Base-by-base conservation (phyloP, 2,329 filamentous ascomycete genomes). In the Ophiosphaerella narmari region DNA sequence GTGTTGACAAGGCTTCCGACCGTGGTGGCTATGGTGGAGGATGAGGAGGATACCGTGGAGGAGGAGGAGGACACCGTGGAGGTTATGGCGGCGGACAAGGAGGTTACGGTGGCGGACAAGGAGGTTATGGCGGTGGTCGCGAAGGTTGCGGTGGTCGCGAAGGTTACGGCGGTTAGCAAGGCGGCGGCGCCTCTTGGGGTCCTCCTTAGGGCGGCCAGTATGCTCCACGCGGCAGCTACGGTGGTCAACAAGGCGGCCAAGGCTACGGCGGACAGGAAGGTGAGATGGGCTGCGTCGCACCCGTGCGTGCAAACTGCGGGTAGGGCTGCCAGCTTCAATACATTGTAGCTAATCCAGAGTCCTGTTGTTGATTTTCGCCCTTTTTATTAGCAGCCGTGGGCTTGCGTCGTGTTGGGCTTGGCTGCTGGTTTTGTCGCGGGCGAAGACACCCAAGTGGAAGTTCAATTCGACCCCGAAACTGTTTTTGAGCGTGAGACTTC, bases 1-100 rank as follows among this genome's bases (percentile, higher is more conserved):
- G 93, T 64, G 93, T 99, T 59, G 93, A 97, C 78, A 96, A 92
- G 76, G 94, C 92, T 55, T 92, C 91, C 50, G 92, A 97, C 75
- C 82, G 82, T 45, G 82, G 85, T 46, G 79, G 80, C 43, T 66
- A 73, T 24, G 71, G 72, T 23, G 63, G 67, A n/a, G n/a, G n/a
- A n/a, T n/a, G n/a, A n/a, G n/a, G n/a, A n/a, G n/a, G n/a, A n/a
- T n/a, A n/a, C 24, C 56, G 60, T 39, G 65, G 66, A 7, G 68
- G 68, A 18, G 65, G 66, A 11, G 69, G 62, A 24, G 60, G 62
- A 38, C 61, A 62, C 58, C 55, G 57, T 40, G 52, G 60, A 47
- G 60, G 59, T 32, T 61, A 61, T 33, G 60, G 60, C 34, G 71
- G 66, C 46, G 58, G 64, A 48, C 55, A 64, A 55, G 59, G 56